A percentile compares a stretch with the other conserved stretches of the same genome.
Conservation (phyloP, 108 stramenopile genomes). For the Bacterosira constricta region DNA sequence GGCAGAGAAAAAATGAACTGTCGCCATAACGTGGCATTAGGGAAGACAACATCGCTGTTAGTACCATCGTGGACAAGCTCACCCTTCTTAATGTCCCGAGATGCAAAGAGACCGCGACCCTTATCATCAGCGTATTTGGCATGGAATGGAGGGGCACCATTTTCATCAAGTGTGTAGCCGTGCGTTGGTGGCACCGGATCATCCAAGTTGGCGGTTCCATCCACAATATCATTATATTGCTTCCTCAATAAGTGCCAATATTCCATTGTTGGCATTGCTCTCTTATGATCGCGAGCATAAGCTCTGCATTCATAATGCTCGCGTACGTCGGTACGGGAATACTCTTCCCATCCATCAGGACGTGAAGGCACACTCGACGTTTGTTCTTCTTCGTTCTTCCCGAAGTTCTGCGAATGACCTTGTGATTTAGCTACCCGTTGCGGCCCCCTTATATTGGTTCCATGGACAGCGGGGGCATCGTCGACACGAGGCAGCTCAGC, state of each 20-base stretch:
- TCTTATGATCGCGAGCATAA: too few species aligned
- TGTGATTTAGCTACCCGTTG: too few species aligned
- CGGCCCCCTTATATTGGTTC: too few species aligned
- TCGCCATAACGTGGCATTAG: background rate
- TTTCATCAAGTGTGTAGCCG: constrained; percentile 3
- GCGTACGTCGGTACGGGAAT: too few species aligned
- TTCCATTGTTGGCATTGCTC: background rate
- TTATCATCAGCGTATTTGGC: background rate
- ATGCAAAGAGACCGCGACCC: constrained; percentile 39
- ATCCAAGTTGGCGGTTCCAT: background rate
- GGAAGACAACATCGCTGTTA: constrained; percentile 1
- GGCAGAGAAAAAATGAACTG: constrained; percentile 20
- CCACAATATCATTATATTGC: background rate
- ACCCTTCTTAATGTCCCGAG: constrained; percentile 36
- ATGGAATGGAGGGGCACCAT: constrained; percentile 11
- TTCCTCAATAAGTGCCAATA: constrained; percentile 1
- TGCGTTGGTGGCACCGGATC: constrained; percentile 17
- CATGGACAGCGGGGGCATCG: too few species aligned
- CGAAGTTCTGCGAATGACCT: too few species aligned
- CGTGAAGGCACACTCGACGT: too few species aligned
- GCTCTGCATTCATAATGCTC: too few species aligned
- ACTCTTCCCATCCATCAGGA: too few species aligned
- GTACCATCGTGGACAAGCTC: constrained; percentile 27
- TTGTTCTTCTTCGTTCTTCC: too few species aligned
- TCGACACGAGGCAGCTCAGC: too few species aligned